phyloP scores from a whole-genome alignment of 1,139 yeast genomes.

The Debaryomyces coudertii region DNA sequence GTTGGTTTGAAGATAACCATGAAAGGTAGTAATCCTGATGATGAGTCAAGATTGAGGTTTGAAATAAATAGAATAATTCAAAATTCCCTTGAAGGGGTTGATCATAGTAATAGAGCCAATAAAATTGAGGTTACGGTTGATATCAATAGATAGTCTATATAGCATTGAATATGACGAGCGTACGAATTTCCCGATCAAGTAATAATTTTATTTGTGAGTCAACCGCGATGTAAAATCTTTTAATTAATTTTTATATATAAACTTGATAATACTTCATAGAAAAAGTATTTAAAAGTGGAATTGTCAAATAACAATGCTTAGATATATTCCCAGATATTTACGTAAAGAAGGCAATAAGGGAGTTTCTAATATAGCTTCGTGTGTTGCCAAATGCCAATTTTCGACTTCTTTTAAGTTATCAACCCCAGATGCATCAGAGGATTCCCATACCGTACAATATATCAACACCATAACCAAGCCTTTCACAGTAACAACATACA shows the following conservation, averaged over 20 bases:
- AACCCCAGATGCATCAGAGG: slow-evolving; percentile 21
- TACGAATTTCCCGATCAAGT: slow-evolving; percentile 26
- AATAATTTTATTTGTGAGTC: slow-evolving; percentile 29
- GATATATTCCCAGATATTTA: slow-evolving; percentile 10
- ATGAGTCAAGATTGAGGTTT: slow-evolving; percentile 58
- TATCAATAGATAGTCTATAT: slow-evolving; percentile 42
- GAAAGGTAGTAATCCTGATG: slow-evolving; percentile 73
- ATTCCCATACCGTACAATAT: slow-evolving; percentile 35
- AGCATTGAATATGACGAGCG: background rate
- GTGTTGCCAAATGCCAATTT: slow-evolving; percentile 5
- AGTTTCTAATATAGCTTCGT: background rate
- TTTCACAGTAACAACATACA: slow-evolving; percentile 77
- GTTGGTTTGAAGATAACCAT: slow-evolving; percentile 57
- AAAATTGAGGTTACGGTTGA: slow-evolving; percentile 65
- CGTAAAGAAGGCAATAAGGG: slow-evolving; percentile 1
- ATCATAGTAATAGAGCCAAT: slow-evolving; percentile 29
- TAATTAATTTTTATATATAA: background rate
- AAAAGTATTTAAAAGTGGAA: background rate
- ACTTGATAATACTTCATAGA: background rate
- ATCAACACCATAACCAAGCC: slow-evolving; percentile 47
- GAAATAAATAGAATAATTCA: slow-evolving; percentile 55
- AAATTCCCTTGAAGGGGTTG: slow-evolving; percentile 26
- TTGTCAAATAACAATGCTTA: slow-evolving; percentile 14
- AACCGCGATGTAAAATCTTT: slow-evolving; percentile 41
- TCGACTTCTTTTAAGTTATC: slow-evolving; percentile 7